Evolutionary conservation across 1,139 yeast species (phyloP).

Genomic region (Suhomyces bribrorum): DNA sequence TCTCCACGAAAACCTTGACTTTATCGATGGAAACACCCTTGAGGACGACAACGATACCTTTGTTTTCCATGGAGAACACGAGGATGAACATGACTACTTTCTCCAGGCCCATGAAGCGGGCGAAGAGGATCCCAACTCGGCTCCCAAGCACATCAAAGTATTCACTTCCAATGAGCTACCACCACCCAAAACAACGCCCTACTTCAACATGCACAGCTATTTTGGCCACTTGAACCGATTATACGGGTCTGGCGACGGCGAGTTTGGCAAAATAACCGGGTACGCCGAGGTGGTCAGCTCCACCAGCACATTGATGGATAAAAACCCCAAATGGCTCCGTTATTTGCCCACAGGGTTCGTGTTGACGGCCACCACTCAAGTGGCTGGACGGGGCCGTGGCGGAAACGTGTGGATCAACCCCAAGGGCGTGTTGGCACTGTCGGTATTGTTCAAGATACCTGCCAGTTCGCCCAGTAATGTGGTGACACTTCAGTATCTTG

Average conservation of each 20-base stretch:
- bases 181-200: conserved; percentile 60
- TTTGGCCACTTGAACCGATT: conserved; percentile 46
- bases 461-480: conserved; percentile 44
- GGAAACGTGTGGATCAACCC: conserved; percentile 97
- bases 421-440: conserved; percentile 83
- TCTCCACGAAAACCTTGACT: conserved; percentile 43
- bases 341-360: conserved; percentile 71
- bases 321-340: conserved; percentile 60
- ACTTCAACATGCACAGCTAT: conserved; percentile 64
- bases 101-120: conserved; percentile 47
- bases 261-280: conserved; percentile 62
- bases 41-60: conserved; percentile 58
- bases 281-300: conserved; percentile 93
- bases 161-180: conserved; percentile 47
- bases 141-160: conserved; percentile 53
- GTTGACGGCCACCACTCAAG: conserved; percentile 79
- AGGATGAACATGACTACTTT: conserved; percentile 23
- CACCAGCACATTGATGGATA: conserved; percentile 76
- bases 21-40: conserved; percentile 43
- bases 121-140: conserved; percentile 53
- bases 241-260: conserved; percentile 27
- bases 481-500: conserved; percentile 83
- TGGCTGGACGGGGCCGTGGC: conserved; percentile 91
- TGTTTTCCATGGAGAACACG: conserved; percentile 39
- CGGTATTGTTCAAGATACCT: conserved; percentile 68